These are phyloP conservation scores for Tylopilus cervinicoccineus DNA, from an alignment of 768 basidiomycete genomes.

Conservation along the genomic window DNA sequence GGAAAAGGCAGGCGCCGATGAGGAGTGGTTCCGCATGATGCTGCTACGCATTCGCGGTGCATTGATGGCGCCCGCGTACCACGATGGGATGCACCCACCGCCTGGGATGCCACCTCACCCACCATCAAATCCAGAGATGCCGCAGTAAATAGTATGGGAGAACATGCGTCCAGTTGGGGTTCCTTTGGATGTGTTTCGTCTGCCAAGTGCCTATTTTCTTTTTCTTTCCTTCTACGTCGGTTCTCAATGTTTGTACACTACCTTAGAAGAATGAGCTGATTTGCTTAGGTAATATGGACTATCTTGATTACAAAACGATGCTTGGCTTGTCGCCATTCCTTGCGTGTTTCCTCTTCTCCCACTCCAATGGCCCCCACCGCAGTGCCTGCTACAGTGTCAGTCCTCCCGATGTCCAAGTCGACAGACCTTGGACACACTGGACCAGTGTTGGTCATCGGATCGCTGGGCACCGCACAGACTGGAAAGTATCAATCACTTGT, in stretches of 20 bases:
- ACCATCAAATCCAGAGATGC: slow-evolving; percentile 33
- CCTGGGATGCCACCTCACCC: slow-evolving; percentile 36
- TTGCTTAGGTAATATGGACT: slow-evolving; percentile 20
- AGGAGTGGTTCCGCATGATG: slow-evolving; percentile 88
- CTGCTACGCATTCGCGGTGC: slow-evolving; percentile 71
- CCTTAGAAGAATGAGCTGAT: background rate
- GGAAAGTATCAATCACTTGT: slow-evolving; percentile 75
- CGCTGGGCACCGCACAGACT: slow-evolving; percentile 71
- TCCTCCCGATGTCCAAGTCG: slow-evolving; percentile 12
- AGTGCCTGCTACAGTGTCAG: slow-evolving; percentile 32
- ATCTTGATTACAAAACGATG: slow-evolving; percentile 20
- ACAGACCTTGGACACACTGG: slow-evolving; percentile 35
- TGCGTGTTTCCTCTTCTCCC: background rate
- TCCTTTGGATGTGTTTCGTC: slow-evolving; percentile 5
- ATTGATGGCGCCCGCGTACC: slow-evolving; percentile 50
- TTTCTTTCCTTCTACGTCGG: background rate
- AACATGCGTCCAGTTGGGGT: background rate
- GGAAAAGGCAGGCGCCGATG: slow-evolving; percentile 75
- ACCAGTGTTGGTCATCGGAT: slow-evolving; percentile 69
- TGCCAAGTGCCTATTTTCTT: background rate
- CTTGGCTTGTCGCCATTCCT: background rate
- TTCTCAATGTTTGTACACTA: slow-evolving; percentile 5
- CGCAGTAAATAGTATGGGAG: slow-evolving; percentile 13
- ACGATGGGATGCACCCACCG: slow-evolving; percentile 36
- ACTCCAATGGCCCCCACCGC: slow-evolving; percentile 60